Conservation (phyloP, 768 basidiomycete species). For the Pleurotus sapidus region DNA sequence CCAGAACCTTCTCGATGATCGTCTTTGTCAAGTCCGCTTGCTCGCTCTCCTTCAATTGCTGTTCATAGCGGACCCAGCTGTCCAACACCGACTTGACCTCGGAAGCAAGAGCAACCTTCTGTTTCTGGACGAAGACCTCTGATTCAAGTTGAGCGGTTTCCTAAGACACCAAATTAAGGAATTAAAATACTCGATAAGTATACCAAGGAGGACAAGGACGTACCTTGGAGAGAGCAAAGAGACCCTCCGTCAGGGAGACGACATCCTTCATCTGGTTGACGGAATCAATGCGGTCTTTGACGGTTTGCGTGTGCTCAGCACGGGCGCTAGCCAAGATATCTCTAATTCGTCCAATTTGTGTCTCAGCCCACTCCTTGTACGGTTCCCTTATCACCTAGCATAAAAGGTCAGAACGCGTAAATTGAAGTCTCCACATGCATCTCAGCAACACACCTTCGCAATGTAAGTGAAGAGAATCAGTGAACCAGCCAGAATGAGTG, state of each 20-base stretch:
- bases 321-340: constrained; percentile 79
- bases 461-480: constrained; percentile 80
- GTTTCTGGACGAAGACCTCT: constrained; percentile 85
- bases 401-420: constrained; percentile 13
- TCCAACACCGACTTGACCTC: constrained; percentile 95
- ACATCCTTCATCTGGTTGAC: constrained; percentile 97
- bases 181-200: background rate
- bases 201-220: constrained; percentile 10
- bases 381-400: constrained; percentile 75
- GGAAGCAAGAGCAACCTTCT: constrained; percentile 80
- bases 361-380: constrained; percentile 90
- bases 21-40: constrained; percentile 87
- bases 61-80: constrained; percentile 98
- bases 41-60: constrained; percentile 94
- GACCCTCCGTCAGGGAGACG: constrained; percentile 82
- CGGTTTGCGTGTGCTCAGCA: constrained; percentile 87
- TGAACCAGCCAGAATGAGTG: constrained; percentile 82
- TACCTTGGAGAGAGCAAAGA: constrained; percentile 93
- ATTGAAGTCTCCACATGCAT: background rate
- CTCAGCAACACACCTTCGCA: constrained; percentile 58
- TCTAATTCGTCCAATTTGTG: constrained; percentile 82
- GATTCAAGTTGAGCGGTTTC: constrained; percentile 92
- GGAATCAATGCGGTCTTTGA: constrained; percentile 87
- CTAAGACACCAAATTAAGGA: constrained; percentile 31
- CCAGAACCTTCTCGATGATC: constrained; percentile 87